Percentiles rank a stretch among this genome's conserved stretches.
phyloP scores from a whole-genome alignment of 306 rosid genomes.

The Rosa rugosa region DNA sequence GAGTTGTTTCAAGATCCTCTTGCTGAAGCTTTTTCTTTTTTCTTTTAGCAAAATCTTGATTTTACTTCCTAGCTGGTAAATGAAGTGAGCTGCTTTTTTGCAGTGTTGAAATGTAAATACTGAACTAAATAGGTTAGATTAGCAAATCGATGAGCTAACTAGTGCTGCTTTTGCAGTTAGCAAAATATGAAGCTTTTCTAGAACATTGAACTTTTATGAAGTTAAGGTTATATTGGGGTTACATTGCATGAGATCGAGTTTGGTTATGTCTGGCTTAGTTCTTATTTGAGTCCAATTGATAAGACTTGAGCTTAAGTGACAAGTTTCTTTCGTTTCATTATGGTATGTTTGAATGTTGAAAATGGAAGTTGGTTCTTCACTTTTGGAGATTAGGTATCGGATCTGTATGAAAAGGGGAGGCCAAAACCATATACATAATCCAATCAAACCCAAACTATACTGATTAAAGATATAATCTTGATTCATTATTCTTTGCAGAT shows the following conservation, averaged over 20 bases:
- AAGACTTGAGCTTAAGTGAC: not conserved
- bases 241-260: not conserved
- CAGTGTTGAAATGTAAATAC: conserved; percentile 26
- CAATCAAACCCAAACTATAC: conserved; percentile 16
- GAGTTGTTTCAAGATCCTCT: conserved; percentile 20
- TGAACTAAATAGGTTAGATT: conserved; percentile 15
- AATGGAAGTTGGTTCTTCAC: not conserved
- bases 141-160: conserved; percentile 18
- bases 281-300: not conserved
- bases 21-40: not conserved
- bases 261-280: not conserved
- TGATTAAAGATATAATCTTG: conserved; percentile 14
- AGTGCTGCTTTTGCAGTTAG: not conserved
- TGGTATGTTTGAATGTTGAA: not conserved
- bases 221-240: not conserved
- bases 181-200: not conserved
- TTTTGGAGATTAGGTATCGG: not conserved
- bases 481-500: conserved; percentile 17
- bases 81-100: conserved; percentile 23
- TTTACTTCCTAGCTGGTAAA: conserved; percentile 16
- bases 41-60: conserved; percentile 13
- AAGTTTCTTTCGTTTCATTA: not conserved
- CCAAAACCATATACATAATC: not conserved
- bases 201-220: not conserved
- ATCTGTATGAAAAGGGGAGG: conserved; percentile 7